phyloP scores from a whole-genome alignment of 2,329 filamentous ascomycete species.

The Exophiala mesophila region DNA sequence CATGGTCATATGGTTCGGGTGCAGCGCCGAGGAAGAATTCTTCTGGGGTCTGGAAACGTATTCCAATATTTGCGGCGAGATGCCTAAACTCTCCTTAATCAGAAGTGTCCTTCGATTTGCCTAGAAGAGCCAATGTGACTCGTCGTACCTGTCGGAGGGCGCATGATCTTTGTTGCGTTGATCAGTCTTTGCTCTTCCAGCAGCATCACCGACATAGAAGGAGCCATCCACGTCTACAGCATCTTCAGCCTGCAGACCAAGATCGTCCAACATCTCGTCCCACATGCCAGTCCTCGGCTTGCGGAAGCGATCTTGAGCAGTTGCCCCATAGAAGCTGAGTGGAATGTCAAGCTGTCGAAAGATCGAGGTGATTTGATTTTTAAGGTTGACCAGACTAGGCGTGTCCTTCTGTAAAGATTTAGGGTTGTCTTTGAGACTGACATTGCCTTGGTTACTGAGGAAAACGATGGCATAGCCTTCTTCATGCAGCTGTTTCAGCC shows the following conservation, averaged over 20 bases:
- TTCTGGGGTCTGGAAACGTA: conserved; percentile 80
- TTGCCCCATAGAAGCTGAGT: conserved; percentile 78
- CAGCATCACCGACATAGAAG: conserved; percentile 87
- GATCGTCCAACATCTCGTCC: conserved; percentile 61
- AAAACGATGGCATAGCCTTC: conserved; percentile 74
- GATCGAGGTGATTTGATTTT: conserved; percentile 68
- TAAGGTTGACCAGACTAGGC: conserved; percentile 72
- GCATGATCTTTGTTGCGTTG: conserved; percentile 53
- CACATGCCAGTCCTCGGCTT: conserved; percentile 92
- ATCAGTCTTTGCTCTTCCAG: conserved; percentile 44
- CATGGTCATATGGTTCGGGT: conserved; percentile 60
- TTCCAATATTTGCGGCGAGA: conserved; percentile 77
- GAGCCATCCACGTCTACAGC: conserved; percentile 66
- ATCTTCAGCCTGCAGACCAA: conserved; percentile 49
- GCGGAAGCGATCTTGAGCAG: conserved; percentile 71
- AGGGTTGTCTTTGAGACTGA: conserved; percentile 68
- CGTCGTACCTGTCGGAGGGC: conserved; percentile 52
- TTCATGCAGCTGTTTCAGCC: conserved; percentile 62
- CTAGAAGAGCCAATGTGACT: too few relatives aligned
- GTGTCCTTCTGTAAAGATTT: conserved; percentile 64
- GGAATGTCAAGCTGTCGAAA: conserved; percentile 70
- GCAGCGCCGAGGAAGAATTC: conserved; percentile 76
- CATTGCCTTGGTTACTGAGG: conserved; percentile 82
- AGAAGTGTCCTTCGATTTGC: too few relatives aligned
- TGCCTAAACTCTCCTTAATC: too few relatives aligned